Conservation (phyloP, 2,329 filamentous ascomycete genomes). For the Fusarium beomiforme region DNA sequence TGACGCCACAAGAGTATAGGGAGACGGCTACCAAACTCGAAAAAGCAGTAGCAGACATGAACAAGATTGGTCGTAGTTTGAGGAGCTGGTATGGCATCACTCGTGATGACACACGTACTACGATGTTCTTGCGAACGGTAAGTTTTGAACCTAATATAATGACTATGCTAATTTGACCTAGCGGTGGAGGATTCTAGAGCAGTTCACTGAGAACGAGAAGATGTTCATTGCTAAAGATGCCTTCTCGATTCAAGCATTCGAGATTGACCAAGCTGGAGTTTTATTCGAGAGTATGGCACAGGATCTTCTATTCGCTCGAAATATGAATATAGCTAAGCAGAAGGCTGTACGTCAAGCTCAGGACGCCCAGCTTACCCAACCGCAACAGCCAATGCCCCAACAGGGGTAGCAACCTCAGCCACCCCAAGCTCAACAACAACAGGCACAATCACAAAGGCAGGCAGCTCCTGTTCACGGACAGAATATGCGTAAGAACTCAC, state of each 20-base stretch:
- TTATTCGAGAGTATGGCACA: slow-evolving; percentile 63
- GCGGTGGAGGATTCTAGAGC: slow-evolving; percentile 62
- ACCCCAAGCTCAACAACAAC: slow-evolving; percentile 38
- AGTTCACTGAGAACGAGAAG: slow-evolving; percentile 62
- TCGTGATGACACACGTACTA: slow-evolving; percentile 60
- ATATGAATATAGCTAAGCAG: slow-evolving; percentile 42
- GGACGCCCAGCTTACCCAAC: slow-evolving; percentile 46
- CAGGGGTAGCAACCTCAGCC: slow-evolving; percentile 46
- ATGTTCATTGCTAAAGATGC: slow-evolving; percentile 57
- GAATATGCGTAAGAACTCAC: slow-evolving; percentile 63
- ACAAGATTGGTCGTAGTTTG: slow-evolving; percentile 56
- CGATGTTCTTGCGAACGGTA: slow-evolving; percentile 63
- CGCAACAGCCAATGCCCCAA: slow-evolving; percentile 47
- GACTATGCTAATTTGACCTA: slow-evolving; percentile 50
- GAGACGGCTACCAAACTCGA: slow-evolving; percentile 57
- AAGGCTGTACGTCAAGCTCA: slow-evolving; percentile 44
- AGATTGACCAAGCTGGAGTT: slow-evolving; percentile 59
- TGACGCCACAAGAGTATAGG: slow-evolving; percentile 56
- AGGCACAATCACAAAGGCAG: slow-evolving; percentile 33
- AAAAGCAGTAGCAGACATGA: slow-evolving; percentile 54
- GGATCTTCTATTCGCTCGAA: slow-evolving; percentile 50
- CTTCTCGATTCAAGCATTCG: slow-evolving; percentile 62
- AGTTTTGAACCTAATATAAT: slow-evolving; percentile 42
- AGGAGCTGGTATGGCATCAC: slow-evolving; percentile 60
- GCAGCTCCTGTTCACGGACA: slow-evolving; percentile 54